Evolutionary conservation across 23 red algal species (phyloP), one percentile per base, ranked within the genome.

Genomic region (Gracilaria gracilis): DNA sequence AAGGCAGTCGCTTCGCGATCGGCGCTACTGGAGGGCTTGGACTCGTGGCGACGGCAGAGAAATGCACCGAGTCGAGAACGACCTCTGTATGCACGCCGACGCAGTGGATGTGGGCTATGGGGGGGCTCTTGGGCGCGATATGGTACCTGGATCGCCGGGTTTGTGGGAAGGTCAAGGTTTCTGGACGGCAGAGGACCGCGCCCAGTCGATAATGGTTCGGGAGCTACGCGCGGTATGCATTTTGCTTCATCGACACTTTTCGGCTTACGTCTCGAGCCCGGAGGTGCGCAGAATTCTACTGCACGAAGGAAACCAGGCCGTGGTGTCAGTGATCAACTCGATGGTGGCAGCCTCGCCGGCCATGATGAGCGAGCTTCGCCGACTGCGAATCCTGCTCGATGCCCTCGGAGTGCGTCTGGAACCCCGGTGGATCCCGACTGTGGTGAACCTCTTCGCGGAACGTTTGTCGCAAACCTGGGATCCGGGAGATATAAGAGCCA

Each of bases 281-380:
- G 15, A 36, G 14, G 9, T 34, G 13, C 53, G 17, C 20, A 9
- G 13, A 9, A 16, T 83, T 61, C 21, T 83, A 2, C 80, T 61
- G 12, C 80, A 83, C 48, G 54, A 59, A 15, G 59, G 42, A 4
- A 87, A 3, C 39, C 61, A 74, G 42, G 61, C 29, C 6, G 61
- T 87, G 3, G 44, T 74, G 3, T 71, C 27, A 2, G 42, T 87
- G 16, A 21, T 48, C 0, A 70, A 51, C 59, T 0, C 83, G 7
- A 70, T 74, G 24, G 64, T 87, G 13, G 29, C 83, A 31, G 38
- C 83, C 39, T 70, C 58, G 3, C 61, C 9, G 38, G 9, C 61
- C 20, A 70, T 87, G 46, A 74, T 87, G 83, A 53, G 57, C 0
- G 62, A 87, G 61, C 59, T 87, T 35, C 83, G 83, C 8, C 9